Base-by-base conservation (phyloP, 2,329 filamentous ascomycete genomes). In the Pseudogymnoascus sp. region DNA sequence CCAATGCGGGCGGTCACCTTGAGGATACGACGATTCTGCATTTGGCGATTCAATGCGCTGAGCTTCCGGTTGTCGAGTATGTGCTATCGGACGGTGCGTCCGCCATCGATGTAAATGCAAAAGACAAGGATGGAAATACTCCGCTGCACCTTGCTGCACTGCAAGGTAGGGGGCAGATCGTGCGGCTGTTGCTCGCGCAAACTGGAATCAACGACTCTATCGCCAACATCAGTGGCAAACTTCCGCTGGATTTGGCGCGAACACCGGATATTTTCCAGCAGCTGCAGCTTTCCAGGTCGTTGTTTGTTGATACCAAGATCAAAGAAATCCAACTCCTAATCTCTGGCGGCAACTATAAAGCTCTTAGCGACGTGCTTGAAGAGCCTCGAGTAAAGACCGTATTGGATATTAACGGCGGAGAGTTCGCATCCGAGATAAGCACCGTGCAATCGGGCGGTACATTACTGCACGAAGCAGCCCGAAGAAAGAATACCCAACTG, bases 221-320 rank as follows among this genome's bases (percentile, higher is more conserved):
- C 58, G 79, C 87, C 61, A 99, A 99, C 76, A 86, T 87, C 70
- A 87, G 90, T 62, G 92, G 91, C 60, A 91, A 92, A 70, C 83
- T 92, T 3, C 87, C 94, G 4, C 83, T 97, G 60, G 94, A 99
- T 70, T 80, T 97, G 42, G 91, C 94, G 4, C 87, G 92, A 39
- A 97, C 87, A 27, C 91, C 94, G 1, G 93, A 97, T 15, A 97
- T 97, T 62, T 97, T 96, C 77, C 92, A 97, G 75, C 87, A 93
- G 70, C 81, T 99, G 60, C 94, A 99, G 74, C 85, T 97, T 13
- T 87, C 92, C 7, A 85, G 92, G 48, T 96, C 92, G 4, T 79
- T 97, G 59, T 97, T 93, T 73, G 87, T 95, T 62, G 94, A 99
- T 70, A 82, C 82, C 65, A 95, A 93, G 73, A 85, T 95, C 12